Conservation (phyloP, 139 green algal genomes). For the Protoeuglena noctilucae region DNA sequence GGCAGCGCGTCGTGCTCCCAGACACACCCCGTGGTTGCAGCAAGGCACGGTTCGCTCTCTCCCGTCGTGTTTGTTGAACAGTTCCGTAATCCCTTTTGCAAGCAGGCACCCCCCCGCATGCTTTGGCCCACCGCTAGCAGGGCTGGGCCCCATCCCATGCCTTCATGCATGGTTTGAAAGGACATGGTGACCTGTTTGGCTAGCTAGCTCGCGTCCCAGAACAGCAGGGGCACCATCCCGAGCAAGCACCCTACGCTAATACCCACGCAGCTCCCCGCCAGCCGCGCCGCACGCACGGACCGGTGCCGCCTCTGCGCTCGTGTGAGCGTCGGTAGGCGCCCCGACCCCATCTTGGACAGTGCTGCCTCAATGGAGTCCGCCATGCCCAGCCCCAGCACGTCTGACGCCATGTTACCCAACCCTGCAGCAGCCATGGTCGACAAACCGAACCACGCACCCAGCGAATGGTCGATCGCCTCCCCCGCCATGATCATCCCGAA, state of each 20-base stretch:
- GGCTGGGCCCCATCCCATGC: too few species aligned
- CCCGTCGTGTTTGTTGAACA: too few species aligned
- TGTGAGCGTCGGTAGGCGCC: slow-evolving; percentile 12
- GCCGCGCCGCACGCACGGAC: slow-evolving; percentile 7
- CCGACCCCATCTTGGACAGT: slow-evolving; percentile 11
- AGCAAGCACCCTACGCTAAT: slow-evolving; percentile 44
- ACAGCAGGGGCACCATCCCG: slow-evolving; percentile 39
- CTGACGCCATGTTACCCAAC: slow-evolving; percentile 22
- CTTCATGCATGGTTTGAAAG: too few species aligned
- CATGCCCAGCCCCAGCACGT: slow-evolving; percentile 32
- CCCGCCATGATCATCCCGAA: slow-evolving; percentile 46
- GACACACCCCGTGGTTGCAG: too few species aligned
- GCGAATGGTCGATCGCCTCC: slow-evolving; percentile 40
- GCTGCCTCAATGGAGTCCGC: slow-evolving; percentile 35
- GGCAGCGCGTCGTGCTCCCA: too few species aligned
- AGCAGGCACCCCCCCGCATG: too few species aligned
- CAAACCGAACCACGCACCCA: slow-evolving; percentile 19
- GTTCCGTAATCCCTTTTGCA: too few species aligned
- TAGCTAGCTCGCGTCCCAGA: slow-evolving; percentile 6
- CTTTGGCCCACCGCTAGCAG: too few species aligned
- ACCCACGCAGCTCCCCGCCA: slow-evolving; percentile 29
- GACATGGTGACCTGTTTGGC: too few species aligned
- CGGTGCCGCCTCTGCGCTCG: slow-evolving; percentile 20
- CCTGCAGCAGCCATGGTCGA: slow-evolving; percentile 24
- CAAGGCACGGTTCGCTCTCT: too few species aligned